Evolutionary conservation across 352 stramenopile genomes (phyloP).

Genomic region (Phytophthora sojae): DNA sequence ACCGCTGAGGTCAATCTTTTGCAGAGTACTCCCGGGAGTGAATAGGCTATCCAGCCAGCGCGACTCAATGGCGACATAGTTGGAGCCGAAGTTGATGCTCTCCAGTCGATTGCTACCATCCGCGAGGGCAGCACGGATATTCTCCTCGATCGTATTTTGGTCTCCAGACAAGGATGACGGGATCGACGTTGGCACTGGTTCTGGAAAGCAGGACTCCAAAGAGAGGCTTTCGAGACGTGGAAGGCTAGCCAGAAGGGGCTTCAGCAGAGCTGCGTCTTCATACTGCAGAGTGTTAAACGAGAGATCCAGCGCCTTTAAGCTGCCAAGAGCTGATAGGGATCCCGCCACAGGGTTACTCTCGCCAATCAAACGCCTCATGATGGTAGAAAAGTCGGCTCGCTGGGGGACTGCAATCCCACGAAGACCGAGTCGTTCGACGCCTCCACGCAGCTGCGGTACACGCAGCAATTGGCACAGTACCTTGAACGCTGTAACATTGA

Average conservation of each 20-base stretch:
- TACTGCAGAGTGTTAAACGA: slow-evolving; percentile 75
- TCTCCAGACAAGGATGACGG: neutral
- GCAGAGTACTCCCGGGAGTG: slow-evolving; percentile 51
- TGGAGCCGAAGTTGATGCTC: slow-evolving; percentile 63
- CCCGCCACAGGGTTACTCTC: neutral
- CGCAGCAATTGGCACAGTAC: slow-evolving; percentile 57
- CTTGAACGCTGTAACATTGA: slow-evolving; percentile 59
- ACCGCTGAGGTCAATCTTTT: slow-evolving; percentile 39
- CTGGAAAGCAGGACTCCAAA: slow-evolving; percentile 66
- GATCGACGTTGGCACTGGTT: slow-evolving; percentile 5
- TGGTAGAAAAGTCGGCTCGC: slow-evolving; percentile 48
- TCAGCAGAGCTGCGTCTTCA: slow-evolving; percentile 44
- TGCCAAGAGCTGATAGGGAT: slow-evolving; percentile 31
- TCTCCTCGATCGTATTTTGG: slow-evolving; percentile 16
- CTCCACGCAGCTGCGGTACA: slow-evolving; percentile 41
- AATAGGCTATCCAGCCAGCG: slow-evolving; percentile 67
- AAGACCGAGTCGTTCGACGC: slow-evolving; percentile 48
- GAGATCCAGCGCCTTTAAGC: slow-evolving; percentile 63
- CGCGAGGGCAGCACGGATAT: slow-evolving; percentile 43
- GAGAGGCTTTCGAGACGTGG: slow-evolving; percentile 48
- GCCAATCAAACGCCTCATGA: slow-evolving; percentile 47
- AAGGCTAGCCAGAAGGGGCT: slow-evolving; percentile 50
- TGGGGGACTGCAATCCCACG: slow-evolving; percentile 60
- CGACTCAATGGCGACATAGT: slow-evolving; percentile 52
- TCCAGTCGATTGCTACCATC: slow-evolving; percentile 49